Conservation (phyloP, 768 basidiomycete species). For the Phaeotremella skinneri region DNA sequence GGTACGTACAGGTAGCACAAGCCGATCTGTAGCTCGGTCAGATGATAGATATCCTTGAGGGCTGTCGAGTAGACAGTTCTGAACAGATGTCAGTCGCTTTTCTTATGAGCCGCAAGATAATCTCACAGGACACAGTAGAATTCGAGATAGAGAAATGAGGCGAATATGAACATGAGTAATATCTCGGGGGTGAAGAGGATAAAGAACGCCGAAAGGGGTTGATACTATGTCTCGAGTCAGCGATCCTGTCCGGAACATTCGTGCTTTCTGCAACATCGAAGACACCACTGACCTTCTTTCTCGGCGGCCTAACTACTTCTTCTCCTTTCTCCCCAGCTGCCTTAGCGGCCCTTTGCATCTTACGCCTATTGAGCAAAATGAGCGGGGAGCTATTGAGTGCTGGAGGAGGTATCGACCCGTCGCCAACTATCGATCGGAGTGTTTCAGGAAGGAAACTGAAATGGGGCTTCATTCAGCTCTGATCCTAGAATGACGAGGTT, state of each 20-base stretch:
- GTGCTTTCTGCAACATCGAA: neutral
- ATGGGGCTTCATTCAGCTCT: neutral
- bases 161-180: slow-evolving; percentile 39
- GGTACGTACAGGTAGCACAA: slow-evolving; percentile 64
- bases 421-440: slow-evolving; percentile 42
- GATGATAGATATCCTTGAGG: slow-evolving; percentile 61
- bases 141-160: slow-evolving; percentile 43
- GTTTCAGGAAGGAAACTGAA: slow-evolving; percentile 57
- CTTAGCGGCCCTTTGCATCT: slow-evolving; percentile 22
- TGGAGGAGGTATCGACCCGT: slow-evolving; percentile 45
- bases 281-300: slow-evolving; percentile 35
- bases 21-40: slow-evolving; percentile 66
- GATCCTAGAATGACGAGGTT: neutral
- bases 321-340: slow-evolving; percentile 30
- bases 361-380: slow-evolving; percentile 23
- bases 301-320: slow-evolving; percentile 30
- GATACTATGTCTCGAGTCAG: slow-evolving; percentile 29
- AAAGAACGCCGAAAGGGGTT: slow-evolving; percentile 43
- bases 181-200: slow-evolving; percentile 49
- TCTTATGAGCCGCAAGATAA: neutral
- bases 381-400: slow-evolving; percentile 38
- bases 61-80: slow-evolving; percentile 56
- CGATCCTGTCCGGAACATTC: neutral
- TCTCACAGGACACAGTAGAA: slow-evolving; percentile 48
- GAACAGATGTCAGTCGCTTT: neutral